A percentile compares a stretch with the other conserved stretches of the same genome.
phyloP scores from a whole-genome alignment of 805 yeast genomes.

The Myxozyma neotropica region DNA sequence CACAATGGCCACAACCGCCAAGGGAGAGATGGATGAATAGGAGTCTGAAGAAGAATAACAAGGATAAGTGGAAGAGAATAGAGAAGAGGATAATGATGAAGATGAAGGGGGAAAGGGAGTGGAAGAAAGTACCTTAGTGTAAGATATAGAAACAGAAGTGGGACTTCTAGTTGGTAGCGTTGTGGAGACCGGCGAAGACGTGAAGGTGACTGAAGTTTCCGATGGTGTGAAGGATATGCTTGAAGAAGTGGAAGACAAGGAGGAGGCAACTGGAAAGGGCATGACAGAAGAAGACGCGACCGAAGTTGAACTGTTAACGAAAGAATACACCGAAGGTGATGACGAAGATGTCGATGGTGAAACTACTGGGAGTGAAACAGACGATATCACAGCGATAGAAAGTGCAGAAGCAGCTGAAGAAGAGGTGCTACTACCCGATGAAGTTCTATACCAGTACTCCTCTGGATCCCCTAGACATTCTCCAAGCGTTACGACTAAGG shows the following conservation, averaged over 20 bases:
- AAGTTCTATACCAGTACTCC: conserved; percentile 24
- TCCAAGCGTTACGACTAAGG: conserved; percentile 25
- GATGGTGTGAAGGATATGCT: too few species aligned
- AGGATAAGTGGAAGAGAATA: not conserved
- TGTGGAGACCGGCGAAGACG: too few species aligned
- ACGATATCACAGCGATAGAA: not conserved
- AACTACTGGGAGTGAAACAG: too few species aligned
- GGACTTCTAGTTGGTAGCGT: not conserved
- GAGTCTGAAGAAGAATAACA: not conserved
- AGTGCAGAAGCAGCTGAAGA: conserved; percentile 3
- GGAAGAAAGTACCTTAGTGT: not conserved
- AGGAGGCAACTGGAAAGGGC: too few species aligned
- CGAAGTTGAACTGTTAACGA: too few species aligned
- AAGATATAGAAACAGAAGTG: not conserved
- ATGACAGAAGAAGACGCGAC: too few species aligned
- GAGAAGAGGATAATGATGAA: not conserved
- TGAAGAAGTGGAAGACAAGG: too few species aligned
- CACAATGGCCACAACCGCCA: not conserved
- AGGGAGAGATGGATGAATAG: not conserved
- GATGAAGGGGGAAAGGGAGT: not conserved
- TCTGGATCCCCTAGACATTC: conserved; percentile 27
- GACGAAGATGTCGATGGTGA: too few species aligned
- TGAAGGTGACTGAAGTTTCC: too few species aligned
- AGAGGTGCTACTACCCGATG: not conserved
- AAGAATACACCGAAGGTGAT: too few species aligned